These are phyloP conservation scores for Botryotinia calthae DNA, from an alignment of 2,329 filamentous ascomycete species.

Conservation along the genomic window DNA sequence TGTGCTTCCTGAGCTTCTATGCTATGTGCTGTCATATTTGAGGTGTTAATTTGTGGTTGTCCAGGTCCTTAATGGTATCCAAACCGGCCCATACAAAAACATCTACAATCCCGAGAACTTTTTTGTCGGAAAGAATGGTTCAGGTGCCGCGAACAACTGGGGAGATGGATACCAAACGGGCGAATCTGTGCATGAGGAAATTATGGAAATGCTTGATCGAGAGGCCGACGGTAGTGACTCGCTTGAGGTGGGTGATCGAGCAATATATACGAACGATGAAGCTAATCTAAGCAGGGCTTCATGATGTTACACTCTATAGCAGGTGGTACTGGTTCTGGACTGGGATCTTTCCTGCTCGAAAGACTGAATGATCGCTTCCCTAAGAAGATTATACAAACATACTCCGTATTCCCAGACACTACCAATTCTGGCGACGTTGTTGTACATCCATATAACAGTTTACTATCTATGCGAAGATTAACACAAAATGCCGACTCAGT, in stretches of 20 bases:
- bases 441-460: constrained; percentile 96
- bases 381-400: constrained; percentile 98
- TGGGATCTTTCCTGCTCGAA: constrained; percentile 93
- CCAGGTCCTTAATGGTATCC: constrained; percentile 84
- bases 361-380: constrained; percentile 95
- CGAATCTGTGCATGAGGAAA: constrained; percentile 88
- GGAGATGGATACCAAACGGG: constrained; percentile 93
- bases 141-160: constrained; percentile 97
- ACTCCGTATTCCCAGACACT: constrained; percentile 96
- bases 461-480: constrained; percentile 84
- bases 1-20: constrained; percentile 26
- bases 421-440: constrained; percentile 86
- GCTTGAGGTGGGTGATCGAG: constrained; percentile 62
- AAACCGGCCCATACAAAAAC: constrained; percentile 91
- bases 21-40: background rate
- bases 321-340: constrained; percentile 91
- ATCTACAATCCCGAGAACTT: constrained; percentile 99
- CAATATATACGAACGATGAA: background rate
- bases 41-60: constrained; percentile 19
- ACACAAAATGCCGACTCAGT: constrained; percentile 98
- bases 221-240: constrained; percentile 98
- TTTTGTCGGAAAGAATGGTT: constrained; percentile 90
- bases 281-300: constrained; percentile 64
- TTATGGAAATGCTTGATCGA: constrained; percentile 99
- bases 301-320: constrained; percentile 99